Base-by-base conservation (phyloP, 2,329 filamentous ascomycete species). In the Epichloe brachyelytri region DNA sequence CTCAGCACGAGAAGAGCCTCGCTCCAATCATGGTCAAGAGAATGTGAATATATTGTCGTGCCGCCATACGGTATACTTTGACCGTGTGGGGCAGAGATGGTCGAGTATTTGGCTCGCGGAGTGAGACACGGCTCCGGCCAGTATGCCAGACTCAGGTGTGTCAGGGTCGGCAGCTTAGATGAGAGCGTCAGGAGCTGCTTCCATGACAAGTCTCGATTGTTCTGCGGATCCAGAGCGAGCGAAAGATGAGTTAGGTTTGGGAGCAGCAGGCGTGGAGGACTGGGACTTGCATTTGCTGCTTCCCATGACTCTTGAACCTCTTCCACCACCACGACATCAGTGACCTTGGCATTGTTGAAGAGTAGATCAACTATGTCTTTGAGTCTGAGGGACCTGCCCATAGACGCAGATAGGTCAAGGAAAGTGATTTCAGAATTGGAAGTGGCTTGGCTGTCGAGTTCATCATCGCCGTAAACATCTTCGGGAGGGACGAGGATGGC, bases 61-160 rank as follows among this genome's bases (percentile, higher is more conserved):
- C 73, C 76, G 37, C 75, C 71, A 54, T 80, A 81, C 38, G 74
- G 72, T 10, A 79, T 62, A 14, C 60, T 63, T 33, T 58, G 65
- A 30, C 70, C 75, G 34, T 70, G 63, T 4, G 68, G 66, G 4
- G 73, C 71, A 1, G 69, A 63, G 2, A 81, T 63, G 2, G 73
- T 71, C 0, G 75, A 65, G 26, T 67, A 67, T 52, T 69, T 72
- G 6, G 78, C 72, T 55, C 76, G 75, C 8, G 76, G 76, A 2
- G 77, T 78, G n/a, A 80, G 64, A 15, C 71, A 72, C 2, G 80
- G 80, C 47, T 74, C 71, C 1, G 80, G 80, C 80, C 80, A 83
- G 60, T 75, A 77, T 15, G 79, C 78, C 6, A 83, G 69, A 55
- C 74, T 80, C 40, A 83, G 67, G 57, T 83, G 79, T 2, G 80